Percentiles rank a stretch among this genome's conserved stretches.
phyloP scores from a whole-genome alignment of 208 protist species.

The Trypanosoma cruzi region DNA sequence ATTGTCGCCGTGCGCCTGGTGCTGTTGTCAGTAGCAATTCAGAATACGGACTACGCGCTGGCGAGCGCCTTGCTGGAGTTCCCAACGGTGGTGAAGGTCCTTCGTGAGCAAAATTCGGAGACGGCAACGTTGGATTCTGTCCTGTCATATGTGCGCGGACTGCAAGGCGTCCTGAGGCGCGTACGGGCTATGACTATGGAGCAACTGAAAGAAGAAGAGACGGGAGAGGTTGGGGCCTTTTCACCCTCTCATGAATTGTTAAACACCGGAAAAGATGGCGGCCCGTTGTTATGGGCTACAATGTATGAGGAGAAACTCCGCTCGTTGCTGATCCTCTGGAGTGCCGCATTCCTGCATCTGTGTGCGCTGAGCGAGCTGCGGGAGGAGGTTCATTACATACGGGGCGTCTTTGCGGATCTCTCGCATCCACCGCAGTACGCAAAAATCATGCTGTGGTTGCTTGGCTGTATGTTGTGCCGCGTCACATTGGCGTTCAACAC shows the following conservation, averaged over 20 bases:
- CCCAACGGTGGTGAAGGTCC: constrained; percentile 12
- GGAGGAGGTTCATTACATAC: constrained; percentile 8
- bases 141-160: constrained; percentile 30
- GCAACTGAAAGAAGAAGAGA: constrained; percentile 21
- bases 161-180: constrained; percentile 21
- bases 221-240: background rate
- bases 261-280: background rate
- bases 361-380: constrained; percentile 17
- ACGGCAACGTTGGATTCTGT: constrained; percentile 25
- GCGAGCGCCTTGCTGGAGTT: constrained; percentile 32
- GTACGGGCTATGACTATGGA: constrained; percentile 23
- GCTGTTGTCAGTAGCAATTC: constrained; percentile 22
- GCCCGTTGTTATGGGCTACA: background rate
- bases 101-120: constrained; percentile 15
- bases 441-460: constrained; percentile 24
- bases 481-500: constrained; percentile 38
- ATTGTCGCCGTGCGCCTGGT: constrained; percentile 18
- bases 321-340: constrained; percentile 19
- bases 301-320: constrained; percentile 15
- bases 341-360: constrained; percentile 17
- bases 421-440: constrained; percentile 1
- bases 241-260: background rate
- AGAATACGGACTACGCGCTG: constrained; percentile 39
- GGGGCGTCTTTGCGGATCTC: background rate
- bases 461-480: constrained; percentile 40